Base-by-base conservation (phyloP, 805 yeast genomes). In the Metschnikowia gelsemii region DNA sequence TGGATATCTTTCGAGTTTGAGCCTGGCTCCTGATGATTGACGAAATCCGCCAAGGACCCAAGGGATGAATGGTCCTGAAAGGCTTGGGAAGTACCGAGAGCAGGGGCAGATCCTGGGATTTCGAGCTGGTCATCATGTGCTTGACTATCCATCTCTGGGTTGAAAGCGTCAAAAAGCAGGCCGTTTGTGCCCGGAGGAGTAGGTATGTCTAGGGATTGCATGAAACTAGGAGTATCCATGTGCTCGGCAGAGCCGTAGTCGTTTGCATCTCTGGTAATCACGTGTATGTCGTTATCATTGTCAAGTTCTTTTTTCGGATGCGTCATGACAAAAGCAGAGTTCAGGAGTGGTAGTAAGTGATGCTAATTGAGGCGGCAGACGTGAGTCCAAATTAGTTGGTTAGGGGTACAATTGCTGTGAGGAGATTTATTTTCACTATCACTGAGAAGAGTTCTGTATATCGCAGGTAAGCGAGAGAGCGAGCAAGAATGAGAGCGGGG, bases 141-240 rank as follows among this genome's bases (percentile, higher is more conserved):
- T 3, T 37, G 33, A 18, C 32, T 30, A 16, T 38, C 45, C 21
- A 38, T 23, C n/a, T 46, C 49, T 8, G 43, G 35, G 16, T 35
- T 34, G 24, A 31, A 38, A 2, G 16, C 23, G 17, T 47, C 53
- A 13, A 46, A 49, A 23, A 46, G 42, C 13, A 24, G 32, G 3
- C 33, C 35, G n/a, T 36, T 28, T 5, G 37, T 13, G n/a, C 30
- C 50, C 12, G 40, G 13, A 6, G 49, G 50, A 14, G 54, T 32
- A 13, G 54, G 54, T 22, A 52, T 18, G 30, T 49, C 53, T 23
- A 50, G 44, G 21, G 53, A 42, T 34, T 43, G 46, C 13, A 52
- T 46, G 38, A 51, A 51, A 23, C 40, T 47, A 8, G 55, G 54
- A 12, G 52, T 50, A 33, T 50, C 55, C 35, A 49, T 22, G 11